These are phyloP conservation scores for Phellinidium pouzarii DNA, from an alignment of 1,284 basidiomycete genomes.

Conservation along the genomic window DNA sequence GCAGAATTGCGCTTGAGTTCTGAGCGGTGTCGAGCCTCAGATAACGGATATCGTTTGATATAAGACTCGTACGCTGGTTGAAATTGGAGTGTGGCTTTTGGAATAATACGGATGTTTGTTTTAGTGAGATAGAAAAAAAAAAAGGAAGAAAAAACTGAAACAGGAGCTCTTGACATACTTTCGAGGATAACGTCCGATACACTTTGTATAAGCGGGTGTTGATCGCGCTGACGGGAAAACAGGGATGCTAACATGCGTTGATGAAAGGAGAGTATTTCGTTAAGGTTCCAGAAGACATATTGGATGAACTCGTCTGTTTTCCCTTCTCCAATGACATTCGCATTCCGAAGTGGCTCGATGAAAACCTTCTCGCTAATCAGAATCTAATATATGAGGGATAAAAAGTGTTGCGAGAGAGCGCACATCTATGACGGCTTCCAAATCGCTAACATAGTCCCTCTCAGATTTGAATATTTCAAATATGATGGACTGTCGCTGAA, in stretches of 20 bases:
- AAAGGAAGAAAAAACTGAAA: conserved; percentile 12
- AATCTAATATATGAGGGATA: conserved; percentile 8
- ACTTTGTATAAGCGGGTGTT: conserved; percentile 74
- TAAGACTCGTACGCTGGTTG: conserved; percentile 65
- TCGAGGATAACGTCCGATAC: conserved; percentile 74
- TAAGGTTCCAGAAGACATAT: conserved; percentile 72
- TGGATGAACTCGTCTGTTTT: conserved; percentile 52
- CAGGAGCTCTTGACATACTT: conserved; percentile 33
- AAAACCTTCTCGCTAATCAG: conserved; percentile 46
- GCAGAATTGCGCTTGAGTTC: conserved; percentile 58
- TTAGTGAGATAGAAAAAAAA: neutral
- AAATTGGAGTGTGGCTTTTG: conserved; percentile 39
- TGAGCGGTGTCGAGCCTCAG: conserved; percentile 69
- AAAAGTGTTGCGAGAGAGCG: conserved; percentile 17
- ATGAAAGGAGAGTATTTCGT: conserved; percentile 57
- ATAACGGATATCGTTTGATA: conserved; percentile 78
- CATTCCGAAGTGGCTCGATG: conserved; percentile 50
- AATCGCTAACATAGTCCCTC: conserved; percentile 70
- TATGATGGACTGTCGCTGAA: conserved; percentile 72
- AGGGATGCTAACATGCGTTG: conserved; percentile 58
- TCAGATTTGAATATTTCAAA: conserved; percentile 82
- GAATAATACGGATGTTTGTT: neutral
- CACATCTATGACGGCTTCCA: conserved; percentile 63
- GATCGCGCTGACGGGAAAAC: conserved; percentile 66
- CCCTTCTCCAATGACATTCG: conserved; percentile 45